phyloP scores from a whole-genome alignment of 2,329 filamentous ascomycete species.

The Didymella arachidicola region DNA sequence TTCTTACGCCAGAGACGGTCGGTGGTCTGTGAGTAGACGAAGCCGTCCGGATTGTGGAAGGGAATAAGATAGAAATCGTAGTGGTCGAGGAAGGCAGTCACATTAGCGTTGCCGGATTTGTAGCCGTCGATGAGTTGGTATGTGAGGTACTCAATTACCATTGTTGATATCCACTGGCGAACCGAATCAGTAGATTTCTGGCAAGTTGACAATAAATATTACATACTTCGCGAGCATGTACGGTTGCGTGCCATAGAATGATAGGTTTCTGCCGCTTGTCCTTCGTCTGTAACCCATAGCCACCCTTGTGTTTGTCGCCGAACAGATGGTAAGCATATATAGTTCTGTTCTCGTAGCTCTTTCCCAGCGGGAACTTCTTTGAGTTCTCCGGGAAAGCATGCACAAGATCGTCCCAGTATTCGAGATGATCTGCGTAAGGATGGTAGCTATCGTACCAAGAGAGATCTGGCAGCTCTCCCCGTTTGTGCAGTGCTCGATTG shows the following conservation, averaged over 20 bases:
- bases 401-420: slow-evolving; percentile 43
- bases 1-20: slow-evolving; percentile 50
- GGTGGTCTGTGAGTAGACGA: slow-evolving; percentile 46
- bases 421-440: slow-evolving; percentile 40
- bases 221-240: slow-evolving; percentile 53
- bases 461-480: slow-evolving; percentile 53
- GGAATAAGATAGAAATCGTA: slow-evolving; percentile 48
- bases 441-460: slow-evolving; percentile 47
- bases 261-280: slow-evolving; percentile 34
- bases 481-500: slow-evolving; percentile 25
- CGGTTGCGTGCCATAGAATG: slow-evolving; percentile 46
- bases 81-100: slow-evolving; percentile 41
- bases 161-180: slow-evolving; percentile 22
- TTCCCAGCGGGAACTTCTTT: slow-evolving; percentile 37
- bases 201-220: accelerated
- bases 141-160: slow-evolving; percentile 43
- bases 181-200: background rate
- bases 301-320: slow-evolving; percentile 33
- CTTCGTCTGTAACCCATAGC: slow-evolving; percentile 12
- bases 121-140: slow-evolving; percentile 43
- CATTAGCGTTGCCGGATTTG: slow-evolving; percentile 31
- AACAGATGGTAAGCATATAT: slow-evolving; percentile 41
- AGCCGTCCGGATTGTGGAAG: slow-evolving; percentile 46
- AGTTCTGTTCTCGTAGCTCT: slow-evolving; percentile 42
- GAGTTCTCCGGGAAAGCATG: slow-evolving; percentile 39